These are phyloP conservation scores for Orbilia oligospora DNA, from an alignment of 2,329 filamentous ascomycete genomes.

Conservation along the genomic window DNA sequence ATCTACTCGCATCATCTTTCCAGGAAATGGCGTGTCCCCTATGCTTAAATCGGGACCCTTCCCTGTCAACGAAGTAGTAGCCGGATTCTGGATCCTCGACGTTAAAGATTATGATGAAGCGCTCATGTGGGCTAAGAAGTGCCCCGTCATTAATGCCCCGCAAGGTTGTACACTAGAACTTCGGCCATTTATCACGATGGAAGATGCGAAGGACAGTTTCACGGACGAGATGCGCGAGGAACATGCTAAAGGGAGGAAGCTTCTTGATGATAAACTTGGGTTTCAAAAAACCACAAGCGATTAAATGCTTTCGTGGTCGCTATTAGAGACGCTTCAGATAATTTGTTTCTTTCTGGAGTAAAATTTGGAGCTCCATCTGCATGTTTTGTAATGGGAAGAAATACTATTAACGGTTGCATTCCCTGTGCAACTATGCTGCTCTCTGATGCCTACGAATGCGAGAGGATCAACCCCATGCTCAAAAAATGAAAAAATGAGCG, in stretches of 20 bases:
- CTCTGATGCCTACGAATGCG: too few relatives aligned
- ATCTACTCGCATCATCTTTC: conserved; percentile 41
- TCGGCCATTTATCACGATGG: conserved; percentile 47
- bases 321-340: too few relatives aligned
- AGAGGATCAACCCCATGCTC: too few relatives aligned
- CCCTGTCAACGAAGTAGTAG: conserved; percentile 43
- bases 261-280: conserved; percentile 38
- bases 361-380: too few relatives aligned
- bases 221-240: conserved; percentile 38
- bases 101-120: conserved; percentile 52
- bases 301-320: too few relatives aligned
- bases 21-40: conserved; percentile 18
- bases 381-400: too few relatives aligned
- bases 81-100: conserved; percentile 54
- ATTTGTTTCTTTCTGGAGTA: too few relatives aligned
- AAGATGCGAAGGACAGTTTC: conserved; percentile 42
- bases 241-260: conserved; percentile 35
- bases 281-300: conserved; percentile 16
- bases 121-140: conserved; percentile 46
- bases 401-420: too few relatives aligned
- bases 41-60: conserved; percentile 38
- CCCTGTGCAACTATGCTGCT: too few relatives aligned
- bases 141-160: conserved; percentile 39
- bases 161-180: conserved; percentile 36
- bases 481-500: too few relatives aligned